Conservation (phyloP, 768 basidiomycete species). For the Rhizopogon roseolus region DNA sequence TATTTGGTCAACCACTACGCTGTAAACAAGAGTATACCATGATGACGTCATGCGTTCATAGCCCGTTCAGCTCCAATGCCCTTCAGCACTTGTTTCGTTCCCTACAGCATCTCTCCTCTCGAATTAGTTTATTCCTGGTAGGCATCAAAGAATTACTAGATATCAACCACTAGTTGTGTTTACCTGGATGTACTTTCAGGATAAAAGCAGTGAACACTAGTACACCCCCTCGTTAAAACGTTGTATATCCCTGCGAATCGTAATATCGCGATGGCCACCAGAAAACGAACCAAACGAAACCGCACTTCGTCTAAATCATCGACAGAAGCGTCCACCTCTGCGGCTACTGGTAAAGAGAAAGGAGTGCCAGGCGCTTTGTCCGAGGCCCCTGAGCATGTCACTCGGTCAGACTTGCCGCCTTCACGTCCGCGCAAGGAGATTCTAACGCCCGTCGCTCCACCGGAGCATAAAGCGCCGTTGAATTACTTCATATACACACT, state of each 20-base stretch:
- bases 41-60: too few species aligned
- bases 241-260: neutral
- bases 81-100: neutral
- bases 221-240: neutral
- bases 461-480: constrained; percentile 3
- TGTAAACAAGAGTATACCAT: too few species aligned
- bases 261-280: neutral
- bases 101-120: neutral
- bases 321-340: neutral
- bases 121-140: neutral
- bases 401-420: neutral
- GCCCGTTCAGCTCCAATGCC: neutral
- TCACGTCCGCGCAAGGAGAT: neutral
- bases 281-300: neutral
- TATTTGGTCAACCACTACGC: too few species aligned
- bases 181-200: neutral
- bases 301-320: neutral
- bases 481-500: constrained; percentile 47
- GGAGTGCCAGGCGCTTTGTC: neutral
- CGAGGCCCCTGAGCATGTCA: neutral
- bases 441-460: neutral
- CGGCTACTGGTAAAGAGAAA: neutral
- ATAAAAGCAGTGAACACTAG: too few species aligned
- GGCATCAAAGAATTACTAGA: neutral
- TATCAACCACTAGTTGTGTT: neutral